Percentiles rank a stretch among this genome's conserved stretches.
phyloP scores from a whole-genome alignment of 2,329 filamentous ascomycete species.

The Mollisia scopiformis region DNA sequence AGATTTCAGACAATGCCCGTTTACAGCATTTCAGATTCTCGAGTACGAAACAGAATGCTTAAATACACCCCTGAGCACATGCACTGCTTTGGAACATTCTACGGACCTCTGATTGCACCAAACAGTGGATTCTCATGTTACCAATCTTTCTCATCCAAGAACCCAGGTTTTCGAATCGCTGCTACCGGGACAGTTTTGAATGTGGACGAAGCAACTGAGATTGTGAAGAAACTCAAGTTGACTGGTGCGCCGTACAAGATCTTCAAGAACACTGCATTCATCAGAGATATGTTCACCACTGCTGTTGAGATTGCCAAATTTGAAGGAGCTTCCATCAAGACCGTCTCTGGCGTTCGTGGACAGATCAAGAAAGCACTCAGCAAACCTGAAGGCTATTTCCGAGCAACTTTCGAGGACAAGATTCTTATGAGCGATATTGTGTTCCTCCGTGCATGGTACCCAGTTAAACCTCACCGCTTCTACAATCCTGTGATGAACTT shows the following conservation, averaged over 20 bases:
- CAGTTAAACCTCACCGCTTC: slow-evolving; percentile 91
- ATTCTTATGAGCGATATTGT: slow-evolving; percentile 96
- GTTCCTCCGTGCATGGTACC: slow-evolving; percentile 96
- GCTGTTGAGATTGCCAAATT: slow-evolving; percentile 97
- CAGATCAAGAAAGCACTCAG: slow-evolving; percentile 95
- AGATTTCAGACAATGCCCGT: slow-evolving; percentile 91
- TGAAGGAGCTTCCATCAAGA: slow-evolving; percentile 93
- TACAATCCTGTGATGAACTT: slow-evolving; percentile 97
- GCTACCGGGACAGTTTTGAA: slow-evolving; percentile 92
- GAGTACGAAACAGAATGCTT: slow-evolving; percentile 93
- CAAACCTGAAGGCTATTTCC: slow-evolving; percentile 94
- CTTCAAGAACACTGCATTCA: slow-evolving; percentile 98
- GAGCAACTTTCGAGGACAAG: slow-evolving; percentile 98
- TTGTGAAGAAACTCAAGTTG: slow-evolving; percentile 99
- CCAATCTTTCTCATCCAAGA: slow-evolving; percentile 82
- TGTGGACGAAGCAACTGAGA: slow-evolving; percentile 94
- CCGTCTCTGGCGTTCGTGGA: slow-evolving; percentile 91
- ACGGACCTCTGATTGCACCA: slow-evolving; percentile 90
- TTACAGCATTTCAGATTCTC: slow-evolving; percentile 93
- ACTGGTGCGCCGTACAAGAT: slow-evolving; percentile 95
- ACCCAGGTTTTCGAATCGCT: slow-evolving; percentile 89
- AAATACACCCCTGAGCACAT: slow-evolving; percentile 99
- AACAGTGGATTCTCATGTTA: slow-evolving; percentile 96
- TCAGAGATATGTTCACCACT: slow-evolving; percentile 97
- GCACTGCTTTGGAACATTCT: slow-evolving; percentile 97